phyloP scores from a whole-genome alignment of 1,284 basidiomycete genomes.

The Ceratorhiza oryzae-sativae region DNA sequence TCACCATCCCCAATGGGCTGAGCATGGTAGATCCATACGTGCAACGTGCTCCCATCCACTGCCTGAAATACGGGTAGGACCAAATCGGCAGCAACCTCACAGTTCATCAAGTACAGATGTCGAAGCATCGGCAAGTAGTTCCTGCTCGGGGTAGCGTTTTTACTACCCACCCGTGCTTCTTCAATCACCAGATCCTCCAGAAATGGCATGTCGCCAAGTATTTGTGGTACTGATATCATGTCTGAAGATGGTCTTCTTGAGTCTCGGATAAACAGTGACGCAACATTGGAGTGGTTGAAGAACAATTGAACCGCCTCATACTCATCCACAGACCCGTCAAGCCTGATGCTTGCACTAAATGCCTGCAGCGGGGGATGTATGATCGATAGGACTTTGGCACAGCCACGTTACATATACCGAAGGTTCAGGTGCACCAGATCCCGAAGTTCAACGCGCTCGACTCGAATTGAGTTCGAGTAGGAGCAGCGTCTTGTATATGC shows the following conservation, averaged over 20 bases:
- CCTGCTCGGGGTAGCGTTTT: too few species aligned
- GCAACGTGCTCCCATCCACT: too few species aligned
- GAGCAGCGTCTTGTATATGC: not conserved
- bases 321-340: not conserved
- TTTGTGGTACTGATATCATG: not conserved
- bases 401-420: not conserved
- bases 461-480: too few species aligned
- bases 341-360: not conserved
- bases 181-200: not conserved
- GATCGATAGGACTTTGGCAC: not conserved
- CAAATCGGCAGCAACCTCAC: too few species aligned
- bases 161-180: too few species aligned
- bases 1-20: too few species aligned
- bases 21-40: too few species aligned
- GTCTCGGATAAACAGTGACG: not conserved
- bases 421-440: conserved; percentile 6
- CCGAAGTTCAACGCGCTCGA: not conserved
- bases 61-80: too few species aligned
- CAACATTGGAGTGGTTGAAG: not conserved
- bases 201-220: not conserved
- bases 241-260: not conserved
- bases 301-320: not conserved
- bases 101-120: too few species aligned
- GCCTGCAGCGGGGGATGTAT: not conserved
- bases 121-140: too few species aligned